Evolutionary conservation across 768 basidiomycete genomes (phyloP), one percentile per base, ranked within the genome.

Genomic region (Candolleomyces efflorescens): DNA sequence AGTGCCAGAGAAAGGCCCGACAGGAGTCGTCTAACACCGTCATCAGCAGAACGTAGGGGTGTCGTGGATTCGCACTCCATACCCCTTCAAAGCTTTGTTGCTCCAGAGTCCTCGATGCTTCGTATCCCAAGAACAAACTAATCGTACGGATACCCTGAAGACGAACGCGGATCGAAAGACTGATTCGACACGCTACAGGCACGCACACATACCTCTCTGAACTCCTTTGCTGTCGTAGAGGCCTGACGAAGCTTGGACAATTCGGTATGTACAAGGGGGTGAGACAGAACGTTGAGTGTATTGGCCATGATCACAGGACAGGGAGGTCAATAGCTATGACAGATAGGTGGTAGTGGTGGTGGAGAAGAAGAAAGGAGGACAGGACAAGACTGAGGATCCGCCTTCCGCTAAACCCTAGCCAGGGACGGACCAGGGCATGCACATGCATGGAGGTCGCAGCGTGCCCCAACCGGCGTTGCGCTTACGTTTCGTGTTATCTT

Each of bases 81-180:
- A 92, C 92, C 37, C 85, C 89, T 46, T 80, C 65, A 63, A 92
- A 86, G 0, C 75, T 66, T 46, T 78, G 78, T 64, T 87, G 78
- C 66, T 87, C 83, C 1, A 95, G 75, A 51, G 78, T 76, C 20
- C 86, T 79, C 17, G 84, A 85, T 2, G 94, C 90, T 69, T 95
- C 94, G 53, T 92, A 82, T n/a, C 88, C 94, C 27, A 96, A 69
- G 51, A 94, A 79, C 52, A 87, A 69, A 62, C 89, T 87, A 67
- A 96, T 83, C 57, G 84, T 84, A 61, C 85, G 78, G 55, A 94
- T 83, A 12, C 86, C 87, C 88, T 92, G 58, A 17, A 38, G 17
- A n/a, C 32, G 18, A n/a, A 43, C 41, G 32, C 20, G n/a, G 10
- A 26, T 17, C 3, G 9, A 10, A 13, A 27, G 6, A 17, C 15